These are phyloP conservation scores for Clarireedia sp. DNA, from an alignment of 2,329 filamentous ascomycete genomes.

Conservation along the genomic window DNA sequence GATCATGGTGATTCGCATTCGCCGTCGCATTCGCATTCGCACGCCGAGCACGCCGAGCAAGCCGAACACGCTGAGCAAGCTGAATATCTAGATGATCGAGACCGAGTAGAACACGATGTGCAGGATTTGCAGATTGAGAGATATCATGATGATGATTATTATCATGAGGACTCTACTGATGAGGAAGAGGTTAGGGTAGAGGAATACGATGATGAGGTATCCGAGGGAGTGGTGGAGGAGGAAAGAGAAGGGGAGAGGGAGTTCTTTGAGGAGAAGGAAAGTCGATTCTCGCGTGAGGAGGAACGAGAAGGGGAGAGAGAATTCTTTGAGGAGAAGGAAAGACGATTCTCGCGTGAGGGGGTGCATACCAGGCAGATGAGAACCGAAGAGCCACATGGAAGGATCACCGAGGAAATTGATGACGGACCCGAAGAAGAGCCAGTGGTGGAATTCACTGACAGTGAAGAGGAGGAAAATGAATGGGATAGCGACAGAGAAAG, in stretches of 20 bases:
- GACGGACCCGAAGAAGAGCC: background rate
- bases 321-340: background rate
- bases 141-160: background rate
- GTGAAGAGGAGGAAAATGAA: background rate
- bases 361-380: background rate
- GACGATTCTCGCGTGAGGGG: background rate
- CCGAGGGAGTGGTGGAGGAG: too few relatives aligned
- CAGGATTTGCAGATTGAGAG: background rate
- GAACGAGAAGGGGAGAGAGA: too few relatives aligned
- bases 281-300: background rate
- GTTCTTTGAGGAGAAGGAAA: background rate
- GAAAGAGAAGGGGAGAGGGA: too few relatives aligned
- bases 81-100: background rate
- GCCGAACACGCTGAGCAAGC: background rate
- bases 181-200: too few relatives aligned
- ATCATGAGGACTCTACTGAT: background rate
- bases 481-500: background rate
- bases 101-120: background rate
- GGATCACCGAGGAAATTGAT: background rate
- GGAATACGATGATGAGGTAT: too few relatives aligned
- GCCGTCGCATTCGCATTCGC: too few relatives aligned
- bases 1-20: too few relatives aligned
- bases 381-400: background rate
- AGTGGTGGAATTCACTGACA: background rate
- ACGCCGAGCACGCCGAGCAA: too few relatives aligned